Conservation (phyloP, 176 grass and related monocot species). For the Cymbopogon citratus region DNA sequence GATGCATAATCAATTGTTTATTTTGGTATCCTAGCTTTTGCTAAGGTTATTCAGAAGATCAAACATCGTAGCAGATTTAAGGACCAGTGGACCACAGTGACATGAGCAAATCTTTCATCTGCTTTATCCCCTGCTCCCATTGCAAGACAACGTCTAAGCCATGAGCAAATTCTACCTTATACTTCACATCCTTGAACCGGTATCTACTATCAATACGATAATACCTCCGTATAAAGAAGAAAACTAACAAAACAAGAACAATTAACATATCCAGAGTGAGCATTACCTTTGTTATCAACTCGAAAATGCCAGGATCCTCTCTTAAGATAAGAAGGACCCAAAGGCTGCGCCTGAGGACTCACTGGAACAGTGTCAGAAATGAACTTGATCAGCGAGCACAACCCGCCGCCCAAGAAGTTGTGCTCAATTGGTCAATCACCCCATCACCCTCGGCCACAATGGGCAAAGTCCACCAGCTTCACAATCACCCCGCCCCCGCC, state of each 20-base stretch:
- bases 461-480: too few species aligned
- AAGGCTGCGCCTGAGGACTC: neutral
- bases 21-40: slow-evolving; percentile 18
- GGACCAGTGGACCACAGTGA: neutral
- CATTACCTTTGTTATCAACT: slow-evolving; percentile 16
- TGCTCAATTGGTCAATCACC: slow-evolving; percentile 80
- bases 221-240: neutral
- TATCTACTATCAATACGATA: neutral
- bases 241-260: slow-evolving; percentile 25
- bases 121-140: neutral
- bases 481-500: too few species aligned
- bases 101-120: neutral
- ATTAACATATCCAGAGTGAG: neutral
- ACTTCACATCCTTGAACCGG: slow-evolving; percentile 3
- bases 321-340: neutral
- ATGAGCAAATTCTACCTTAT: neutral
- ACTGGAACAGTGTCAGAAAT: slow-evolving; percentile 52
- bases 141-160: neutral
- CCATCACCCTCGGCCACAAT: slow-evolving; percentile 55
- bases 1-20: slow-evolving; percentile 28
- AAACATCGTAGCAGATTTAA: neutral
- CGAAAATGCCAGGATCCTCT: neutral
- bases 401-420: slow-evolving; percentile 84
- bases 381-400: slow-evolving; percentile 78
- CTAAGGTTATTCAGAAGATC: neutral